phyloP scores from a whole-genome alignment of 176 grass and related monocot genomes.

The Raddia guianensis region DNA sequence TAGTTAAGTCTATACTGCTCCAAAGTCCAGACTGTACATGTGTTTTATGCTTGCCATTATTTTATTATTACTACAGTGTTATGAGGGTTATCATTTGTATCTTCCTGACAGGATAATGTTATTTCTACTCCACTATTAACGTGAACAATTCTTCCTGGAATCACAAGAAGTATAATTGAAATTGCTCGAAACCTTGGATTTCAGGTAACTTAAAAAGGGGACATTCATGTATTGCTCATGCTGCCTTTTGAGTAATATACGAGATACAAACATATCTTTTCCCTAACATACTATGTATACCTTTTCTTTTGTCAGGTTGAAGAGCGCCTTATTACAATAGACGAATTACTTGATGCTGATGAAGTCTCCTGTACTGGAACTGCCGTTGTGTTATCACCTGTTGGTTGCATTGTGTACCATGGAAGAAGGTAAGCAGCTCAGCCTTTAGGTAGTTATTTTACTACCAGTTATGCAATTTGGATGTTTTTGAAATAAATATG shows the following conservation, averaged over 20 bases:
- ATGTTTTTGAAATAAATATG: background rate
- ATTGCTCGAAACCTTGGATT: constrained; percentile 62
- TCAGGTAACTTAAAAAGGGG: constrained; percentile 51
- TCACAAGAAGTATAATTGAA: constrained; percentile 90
- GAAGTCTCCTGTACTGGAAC: constrained; percentile 96
- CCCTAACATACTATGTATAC: background rate
- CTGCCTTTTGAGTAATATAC: background rate
- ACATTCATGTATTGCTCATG: background rate
- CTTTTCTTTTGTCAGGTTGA: constrained; percentile 53
- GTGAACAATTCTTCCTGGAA: constrained; percentile 90
- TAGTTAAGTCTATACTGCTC: background rate
- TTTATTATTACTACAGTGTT: constrained; percentile 11
- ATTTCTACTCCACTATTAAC: constrained; percentile 75
- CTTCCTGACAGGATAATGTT: constrained; percentile 58
- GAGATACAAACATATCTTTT: background rate
- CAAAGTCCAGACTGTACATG: background rate
- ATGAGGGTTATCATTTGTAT: background rate
- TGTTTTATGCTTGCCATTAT: background rate
- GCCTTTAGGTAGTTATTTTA: constrained; percentile 3
- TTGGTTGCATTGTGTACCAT: constrained; percentile 72
- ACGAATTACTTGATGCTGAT: constrained; percentile 77
- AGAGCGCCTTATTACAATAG: constrained; percentile 61
- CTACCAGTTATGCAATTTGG: background rate
- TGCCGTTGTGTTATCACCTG: constrained; percentile 79
- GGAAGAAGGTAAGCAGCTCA: constrained; percentile 58